phyloP scores from a whole-genome alignment of 1,284 basidiomycete genomes.

The Golubevia pallescens region DNA sequence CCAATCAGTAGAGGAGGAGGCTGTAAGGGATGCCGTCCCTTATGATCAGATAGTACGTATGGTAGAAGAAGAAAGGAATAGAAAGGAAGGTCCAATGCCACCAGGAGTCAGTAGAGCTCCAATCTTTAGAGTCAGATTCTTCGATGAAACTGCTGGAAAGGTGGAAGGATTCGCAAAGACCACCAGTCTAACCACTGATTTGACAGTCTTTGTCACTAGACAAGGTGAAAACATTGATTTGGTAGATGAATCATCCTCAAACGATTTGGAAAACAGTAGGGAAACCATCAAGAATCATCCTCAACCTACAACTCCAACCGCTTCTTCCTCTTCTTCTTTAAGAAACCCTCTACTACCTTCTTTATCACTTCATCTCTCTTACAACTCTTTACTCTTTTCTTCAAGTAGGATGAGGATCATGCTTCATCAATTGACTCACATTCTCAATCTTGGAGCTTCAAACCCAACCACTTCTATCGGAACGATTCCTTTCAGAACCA shows the following conservation, averaged over 20 bases:
- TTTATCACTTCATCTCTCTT: constrained; percentile 83
- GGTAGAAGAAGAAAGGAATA: constrained; percentile 38
- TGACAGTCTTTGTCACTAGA: constrained; percentile 79
- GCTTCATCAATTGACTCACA: constrained; percentile 82
- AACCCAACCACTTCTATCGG: constrained; percentile 63
- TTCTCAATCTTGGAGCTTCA: constrained; percentile 76
- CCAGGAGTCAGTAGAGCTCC: constrained; percentile 31
- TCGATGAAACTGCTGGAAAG: no score
- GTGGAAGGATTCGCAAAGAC: constrained; percentile 61
- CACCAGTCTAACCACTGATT: constrained; percentile 80
- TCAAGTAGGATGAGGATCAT: constrained; percentile 77
- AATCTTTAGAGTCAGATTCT: constrained; percentile 94
- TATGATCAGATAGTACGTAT: constrained; percentile 75
- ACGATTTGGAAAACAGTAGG: constrained; percentile 1
- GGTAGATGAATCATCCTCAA: no score
- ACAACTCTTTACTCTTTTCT: constrained; percentile 94
- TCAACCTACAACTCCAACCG: constrained; percentile 11
- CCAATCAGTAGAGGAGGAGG: constrained; percentile 83
- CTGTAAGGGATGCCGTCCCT: constrained; percentile 81
- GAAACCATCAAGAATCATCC: background rate
- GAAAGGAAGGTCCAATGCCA: constrained; percentile 27
- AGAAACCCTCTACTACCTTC: constrained; percentile 67
- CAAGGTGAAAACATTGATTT: no score
- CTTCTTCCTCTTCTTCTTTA: constrained; percentile 17
- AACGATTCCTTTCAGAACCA: constrained; percentile 45